Evolutionary conservation across 2,329 filamentous ascomycete genomes (phyloP).

Genomic region (Penicillium polonicum): DNA sequence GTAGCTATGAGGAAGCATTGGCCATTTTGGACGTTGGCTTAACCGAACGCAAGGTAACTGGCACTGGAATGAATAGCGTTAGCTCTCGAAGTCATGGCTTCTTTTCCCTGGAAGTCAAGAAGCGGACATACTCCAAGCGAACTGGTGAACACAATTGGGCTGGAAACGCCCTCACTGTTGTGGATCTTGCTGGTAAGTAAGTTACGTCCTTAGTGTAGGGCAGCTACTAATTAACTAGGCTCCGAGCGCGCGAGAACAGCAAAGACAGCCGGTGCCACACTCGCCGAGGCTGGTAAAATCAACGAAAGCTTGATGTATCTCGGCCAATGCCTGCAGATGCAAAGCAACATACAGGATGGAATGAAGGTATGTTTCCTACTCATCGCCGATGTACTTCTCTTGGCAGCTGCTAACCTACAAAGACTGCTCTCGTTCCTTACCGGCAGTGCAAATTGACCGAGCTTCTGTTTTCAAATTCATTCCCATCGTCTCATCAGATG

Average conservation of each 20-base stretch:
- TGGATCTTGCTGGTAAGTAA: constrained; percentile 74
- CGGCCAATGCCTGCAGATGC: constrained; percentile 94
- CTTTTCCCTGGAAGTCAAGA: constrained; percentile 94
- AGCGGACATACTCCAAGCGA: constrained; percentile 56
- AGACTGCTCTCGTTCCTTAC: constrained; percentile 74
- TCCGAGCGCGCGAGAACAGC: constrained; percentile 91
- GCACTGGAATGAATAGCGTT: constrained; percentile 88
- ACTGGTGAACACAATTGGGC: constrained; percentile 64
- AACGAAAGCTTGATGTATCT: constrained; percentile 98
- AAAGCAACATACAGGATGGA: constrained; percentile 72
- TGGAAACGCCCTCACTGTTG: constrained; percentile 78
- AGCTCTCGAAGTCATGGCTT: constrained; percentile 94
- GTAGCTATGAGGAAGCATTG: constrained; percentile 76
- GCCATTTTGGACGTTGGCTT: constrained; percentile 88
- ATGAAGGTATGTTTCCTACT: constrained; percentile 61
- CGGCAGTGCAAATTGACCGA: constrained; percentile 84
- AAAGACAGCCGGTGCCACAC: constrained; percentile 87
- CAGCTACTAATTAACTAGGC: constrained; percentile 40
- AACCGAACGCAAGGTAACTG: constrained; percentile 80
- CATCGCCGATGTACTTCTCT: neutral
- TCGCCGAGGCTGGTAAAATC: constrained; percentile 96
- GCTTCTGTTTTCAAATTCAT: constrained; percentile 84
- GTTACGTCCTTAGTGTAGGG: neutral
- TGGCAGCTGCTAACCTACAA: constrained; percentile 17
- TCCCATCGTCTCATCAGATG: constrained; percentile 59